Percentiles rank a stretch among this genome's conserved stretches.
Evolutionary conservation across 768 basidiomycete genomes (phyloP).

Genomic region (Tricholoma saponaceum): DNA sequence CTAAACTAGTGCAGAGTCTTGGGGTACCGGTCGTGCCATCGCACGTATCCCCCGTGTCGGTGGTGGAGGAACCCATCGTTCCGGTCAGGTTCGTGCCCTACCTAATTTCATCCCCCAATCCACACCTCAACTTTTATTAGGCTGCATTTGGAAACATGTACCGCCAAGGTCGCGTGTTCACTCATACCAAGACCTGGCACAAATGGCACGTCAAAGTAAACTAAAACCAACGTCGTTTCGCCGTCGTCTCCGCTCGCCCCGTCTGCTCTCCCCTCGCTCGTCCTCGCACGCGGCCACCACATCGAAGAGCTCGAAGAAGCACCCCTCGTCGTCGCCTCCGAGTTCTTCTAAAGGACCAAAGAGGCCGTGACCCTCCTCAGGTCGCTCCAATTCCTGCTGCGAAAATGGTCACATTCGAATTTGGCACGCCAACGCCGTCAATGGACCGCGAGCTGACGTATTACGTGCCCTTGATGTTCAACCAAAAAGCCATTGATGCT

Average conservation of each 20-base stretch:
- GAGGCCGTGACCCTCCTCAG: slow-evolving; percentile 94
- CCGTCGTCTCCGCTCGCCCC: slow-evolving; percentile 98
- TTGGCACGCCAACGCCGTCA: slow-evolving; percentile 90
- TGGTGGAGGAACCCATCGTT: slow-evolving; percentile 97
- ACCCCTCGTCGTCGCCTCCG: slow-evolving; percentile 85
- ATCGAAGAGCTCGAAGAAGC: slow-evolving; percentile 97
- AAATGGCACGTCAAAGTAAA: slow-evolving; percentile 99
- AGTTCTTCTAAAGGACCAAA: slow-evolving; percentile 95
- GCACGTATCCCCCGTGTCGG: slow-evolving; percentile 99
- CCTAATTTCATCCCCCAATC: neutral
- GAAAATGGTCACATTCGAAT: too few species aligned
- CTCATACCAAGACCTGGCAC: slow-evolving; percentile 98
- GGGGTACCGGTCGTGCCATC: slow-evolving; percentile 99
- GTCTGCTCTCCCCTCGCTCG: slow-evolving; percentile 95
- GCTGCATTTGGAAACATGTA: slow-evolving; percentile 99
- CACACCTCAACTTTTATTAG: slow-evolving; percentile 31
- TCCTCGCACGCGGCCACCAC: slow-evolving; percentile 98
- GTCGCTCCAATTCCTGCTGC: slow-evolving; percentile 80
- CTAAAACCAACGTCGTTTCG: slow-evolving; percentile 98
- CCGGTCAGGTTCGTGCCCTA: slow-evolving; percentile 71
- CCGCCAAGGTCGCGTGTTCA: slow-evolving; percentile 99
- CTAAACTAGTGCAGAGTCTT: slow-evolving; percentile 98
- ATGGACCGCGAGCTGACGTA: too few species aligned
- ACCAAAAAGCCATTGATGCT: too few species aligned
- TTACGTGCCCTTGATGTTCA: too few species aligned